phyloP scores from a whole-genome alignment of 805 yeast species.

The Saccharomycopsis sp. region DNA sequence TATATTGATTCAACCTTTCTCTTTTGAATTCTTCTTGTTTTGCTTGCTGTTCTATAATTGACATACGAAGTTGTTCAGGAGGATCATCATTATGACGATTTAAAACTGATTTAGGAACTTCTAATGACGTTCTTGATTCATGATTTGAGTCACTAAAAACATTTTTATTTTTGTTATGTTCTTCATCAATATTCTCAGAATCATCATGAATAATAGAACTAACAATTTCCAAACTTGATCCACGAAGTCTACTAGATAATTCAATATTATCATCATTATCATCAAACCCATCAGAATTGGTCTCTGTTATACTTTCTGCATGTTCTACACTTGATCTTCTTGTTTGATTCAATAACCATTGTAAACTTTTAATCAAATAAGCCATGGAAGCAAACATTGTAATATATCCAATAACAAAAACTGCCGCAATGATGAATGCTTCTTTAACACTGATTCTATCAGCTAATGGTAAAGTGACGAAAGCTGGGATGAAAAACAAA shows the following conservation, averaged over 20 bases:
- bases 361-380: conserved; percentile 35
- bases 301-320: conserved; percentile 21
- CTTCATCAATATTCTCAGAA: background rate
- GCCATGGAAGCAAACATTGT: conserved; percentile 40
- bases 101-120: background rate
- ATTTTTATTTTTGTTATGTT: no score
- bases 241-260: conserved; percentile 9
- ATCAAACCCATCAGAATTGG: background rate
- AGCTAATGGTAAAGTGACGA: conserved; percentile 59
- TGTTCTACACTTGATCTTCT: conserved; percentile 20
- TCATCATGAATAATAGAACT: background rate
- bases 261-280: conserved; percentile 8
- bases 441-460: conserved; percentile 56
- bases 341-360: conserved; percentile 21
- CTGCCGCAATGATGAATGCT: conserved; percentile 64
- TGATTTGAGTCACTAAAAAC: no score
- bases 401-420: conserved; percentile 56
- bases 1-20: conserved; percentile 12
- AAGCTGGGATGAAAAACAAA: conserved; percentile 68
- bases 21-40: conserved; percentile 15
- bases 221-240: conserved; percentile 2
- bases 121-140: background rate
- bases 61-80: no score
- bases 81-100: no score
- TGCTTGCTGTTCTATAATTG: conserved; percentile 8